Conservation (phyloP, 768 basidiomycete species). For the Leccinum boreale region DNA sequence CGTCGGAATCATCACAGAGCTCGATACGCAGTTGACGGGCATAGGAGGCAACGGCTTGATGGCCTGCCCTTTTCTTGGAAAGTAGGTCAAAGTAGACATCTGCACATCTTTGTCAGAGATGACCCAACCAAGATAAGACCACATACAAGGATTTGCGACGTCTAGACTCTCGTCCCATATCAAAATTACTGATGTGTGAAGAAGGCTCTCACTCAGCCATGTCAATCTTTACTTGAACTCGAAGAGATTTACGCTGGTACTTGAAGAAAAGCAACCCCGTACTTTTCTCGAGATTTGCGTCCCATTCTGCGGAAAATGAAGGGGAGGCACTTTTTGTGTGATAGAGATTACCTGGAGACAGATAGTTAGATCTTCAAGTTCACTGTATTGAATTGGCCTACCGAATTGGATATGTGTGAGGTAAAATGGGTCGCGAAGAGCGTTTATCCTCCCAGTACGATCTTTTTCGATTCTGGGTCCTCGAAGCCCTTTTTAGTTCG, state of each 20-base stretch:
- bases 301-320: slow-evolving; percentile 62
- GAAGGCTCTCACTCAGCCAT: background rate
- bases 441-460: slow-evolving; percentile 38
- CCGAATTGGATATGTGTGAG: slow-evolving; percentile 68
- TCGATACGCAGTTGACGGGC: too few relatives aligned
- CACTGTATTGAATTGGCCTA: background rate
- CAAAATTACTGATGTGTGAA: too few relatives aligned
- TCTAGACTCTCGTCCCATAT: too few relatives aligned
- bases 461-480: slow-evolving; percentile 53
- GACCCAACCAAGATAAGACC: too few relatives aligned
- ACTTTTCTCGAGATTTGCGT: slow-evolving; percentile 45
- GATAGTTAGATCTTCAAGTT: background rate
- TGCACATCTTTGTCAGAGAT: too few relatives aligned
- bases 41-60: too few relatives aligned
- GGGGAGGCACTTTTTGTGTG: slow-evolving; percentile 27
- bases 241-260: slow-evolving; percentile 65
- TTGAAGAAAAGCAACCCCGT: slow-evolving; percentile 57
- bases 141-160: too few relatives aligned
- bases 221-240: slow-evolving; percentile 46
- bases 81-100: too few relatives aligned
- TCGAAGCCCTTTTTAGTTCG: slow-evolving; percentile 50
- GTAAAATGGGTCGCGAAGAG: slow-evolving; percentile 39
- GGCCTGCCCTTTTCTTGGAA: too few relatives aligned
- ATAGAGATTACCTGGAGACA: slow-evolving; percentile 25
- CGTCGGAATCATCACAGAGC: too few relatives aligned